Evolutionary conservation across 305 asterid genomes (phyloP).

Genomic region (Ilex paraguariensis): DNA sequence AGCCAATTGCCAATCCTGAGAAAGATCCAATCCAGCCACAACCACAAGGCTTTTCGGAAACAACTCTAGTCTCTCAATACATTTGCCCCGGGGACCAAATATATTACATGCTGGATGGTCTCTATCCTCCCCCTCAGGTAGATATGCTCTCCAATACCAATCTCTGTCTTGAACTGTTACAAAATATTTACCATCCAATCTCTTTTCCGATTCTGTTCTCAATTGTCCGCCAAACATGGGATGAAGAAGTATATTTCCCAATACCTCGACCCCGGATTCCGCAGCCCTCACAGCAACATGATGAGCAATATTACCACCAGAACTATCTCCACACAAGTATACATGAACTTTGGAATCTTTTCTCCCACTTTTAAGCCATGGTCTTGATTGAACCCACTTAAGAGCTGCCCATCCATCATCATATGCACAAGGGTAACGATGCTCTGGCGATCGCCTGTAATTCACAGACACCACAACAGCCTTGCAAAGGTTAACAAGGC

Average conservation of each 20-base stretch:
- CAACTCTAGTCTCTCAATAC: slow-evolving; percentile 32
- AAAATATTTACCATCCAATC: slow-evolving; percentile 56
- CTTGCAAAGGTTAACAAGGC: slow-evolving; percentile 43
- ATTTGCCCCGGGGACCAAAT: slow-evolving; percentile 41
- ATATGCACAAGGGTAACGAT: slow-evolving; percentile 56
- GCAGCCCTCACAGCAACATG: slow-evolving; percentile 55
- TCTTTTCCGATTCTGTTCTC: slow-evolving; percentile 52
- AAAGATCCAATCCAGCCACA: slow-evolving; percentile 79
- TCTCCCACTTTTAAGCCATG: slow-evolving; percentile 63
- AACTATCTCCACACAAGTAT: slow-evolving; percentile 57
- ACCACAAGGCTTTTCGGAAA: slow-evolving; percentile 66
- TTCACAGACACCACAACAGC: slow-evolving; percentile 61
- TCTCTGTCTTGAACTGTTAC: slow-evolving; percentile 58
- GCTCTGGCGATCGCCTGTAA: slow-evolving; percentile 62
- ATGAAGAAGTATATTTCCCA: slow-evolving; percentile 56
- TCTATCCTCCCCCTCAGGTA: slow-evolving; percentile 64
- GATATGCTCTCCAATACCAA: slow-evolving; percentile 70
- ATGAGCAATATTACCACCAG: slow-evolving; percentile 68
- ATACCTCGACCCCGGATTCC: slow-evolving; percentile 38
- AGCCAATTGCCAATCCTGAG: slow-evolving; percentile 84
- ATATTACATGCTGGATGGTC: slow-evolving; percentile 65
- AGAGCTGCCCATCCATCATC: slow-evolving; percentile 67
- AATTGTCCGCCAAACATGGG: slow-evolving; percentile 59
- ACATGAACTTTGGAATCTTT: slow-evolving; percentile 38
- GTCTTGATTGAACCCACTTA: slow-evolving; percentile 43